Base-by-base conservation (phyloP, 192 early-diverging fungal genomes). In the Podila epicladia region DNA sequence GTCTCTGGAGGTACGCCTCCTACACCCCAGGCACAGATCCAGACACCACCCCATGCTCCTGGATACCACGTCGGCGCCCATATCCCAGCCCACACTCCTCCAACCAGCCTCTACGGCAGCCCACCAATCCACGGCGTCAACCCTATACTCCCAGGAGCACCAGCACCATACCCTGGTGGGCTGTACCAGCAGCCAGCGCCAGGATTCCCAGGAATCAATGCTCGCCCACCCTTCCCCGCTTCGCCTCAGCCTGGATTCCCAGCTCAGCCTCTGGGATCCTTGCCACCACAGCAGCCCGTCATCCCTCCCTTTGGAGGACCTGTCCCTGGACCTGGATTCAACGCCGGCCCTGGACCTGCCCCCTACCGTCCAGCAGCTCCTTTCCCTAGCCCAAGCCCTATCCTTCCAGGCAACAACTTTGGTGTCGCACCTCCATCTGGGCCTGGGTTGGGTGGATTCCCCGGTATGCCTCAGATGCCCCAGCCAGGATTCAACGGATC, bases 1-100 rank as follows among this genome's bases (percentile, higher is more conserved):
- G 41, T 64, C 17, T 62, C 75, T 19, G 68, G 69, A 38, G 38
- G 55, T 33, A 78, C 75, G n/a, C 75, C 75, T 41, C 75, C 74
- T 13, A 13, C 69, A 58, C 15, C 58, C 67, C 31, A 20, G 64
- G 71, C 69, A 78, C 64, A 67, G 19, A 31, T 33, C 32, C 75
- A 65, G 58, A 45, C 41, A 17, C 38, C 38, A 41, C 11, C 41
- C 41, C 41, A 45, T 8, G 13, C 41, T 45, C 69, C 64, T 66
- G 69, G 69, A 63, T 78, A 35, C 58, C 74, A 64, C 17, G 64
- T 60, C 2, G 69, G 67, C 24, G 57, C 62, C 24, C 64, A 61
- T 26, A 62, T 58, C 2, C 19, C 71, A 32, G 64, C 75, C 11
- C 65, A 69, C 51, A 58, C 65, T 0, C 76, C 76, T 7, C 61